Percentiles rank a stretch among this genome's conserved stretches.
These are phyloP conservation scores for Castanopsis chinensis DNA, from an alignment of 306 rosid genomes.

Conservation along the genomic window DNA sequence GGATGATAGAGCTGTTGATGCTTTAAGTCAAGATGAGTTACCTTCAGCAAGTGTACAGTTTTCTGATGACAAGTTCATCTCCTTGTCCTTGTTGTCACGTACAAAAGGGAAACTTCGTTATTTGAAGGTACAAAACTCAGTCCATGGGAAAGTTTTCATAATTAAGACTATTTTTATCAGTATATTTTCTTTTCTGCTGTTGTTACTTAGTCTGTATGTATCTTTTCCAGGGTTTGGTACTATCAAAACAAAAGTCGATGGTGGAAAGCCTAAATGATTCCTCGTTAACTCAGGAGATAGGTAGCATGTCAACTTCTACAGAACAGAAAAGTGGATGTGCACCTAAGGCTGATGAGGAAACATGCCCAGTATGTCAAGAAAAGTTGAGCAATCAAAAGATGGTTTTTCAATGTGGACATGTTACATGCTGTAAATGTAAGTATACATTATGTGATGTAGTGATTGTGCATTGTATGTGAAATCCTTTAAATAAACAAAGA, in stretches of 20 bases:
- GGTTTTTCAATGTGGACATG: constrained; percentile 97
- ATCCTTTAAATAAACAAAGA: neutral
- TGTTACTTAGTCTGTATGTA: constrained; percentile 21
- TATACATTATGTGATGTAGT: neutral
- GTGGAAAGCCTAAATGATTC: constrained; percentile 37
- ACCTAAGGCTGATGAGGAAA: constrained; percentile 57
- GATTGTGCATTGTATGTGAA: neutral
- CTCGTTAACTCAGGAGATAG: constrained; percentile 44
- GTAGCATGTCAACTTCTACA: constrained; percentile 26
- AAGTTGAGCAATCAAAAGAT: constrained; percentile 70
- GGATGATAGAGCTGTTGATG: constrained; percentile 68
- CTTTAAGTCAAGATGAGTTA: constrained; percentile 68
- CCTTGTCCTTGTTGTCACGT: constrained; percentile 57
- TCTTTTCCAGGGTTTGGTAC: constrained; percentile 69
- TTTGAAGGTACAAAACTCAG: constrained; percentile 58
- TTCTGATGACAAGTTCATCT: constrained; percentile 77
- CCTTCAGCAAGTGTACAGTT: constrained; percentile 58
- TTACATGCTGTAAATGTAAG: constrained; percentile 95
- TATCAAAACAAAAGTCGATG: constrained; percentile 61
- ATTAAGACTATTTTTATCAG: constrained; percentile 8
- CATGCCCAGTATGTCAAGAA: constrained; percentile 95
- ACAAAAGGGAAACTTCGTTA: constrained; percentile 92
- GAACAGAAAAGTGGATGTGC: constrained; percentile 41
- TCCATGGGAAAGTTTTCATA: constrained; percentile 1
- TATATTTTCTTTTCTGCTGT: constrained; percentile 18